These are phyloP conservation scores for Pezicula carpinea DNA, from an alignment of 2,329 filamentous ascomycete species.

Conservation along the genomic window DNA sequence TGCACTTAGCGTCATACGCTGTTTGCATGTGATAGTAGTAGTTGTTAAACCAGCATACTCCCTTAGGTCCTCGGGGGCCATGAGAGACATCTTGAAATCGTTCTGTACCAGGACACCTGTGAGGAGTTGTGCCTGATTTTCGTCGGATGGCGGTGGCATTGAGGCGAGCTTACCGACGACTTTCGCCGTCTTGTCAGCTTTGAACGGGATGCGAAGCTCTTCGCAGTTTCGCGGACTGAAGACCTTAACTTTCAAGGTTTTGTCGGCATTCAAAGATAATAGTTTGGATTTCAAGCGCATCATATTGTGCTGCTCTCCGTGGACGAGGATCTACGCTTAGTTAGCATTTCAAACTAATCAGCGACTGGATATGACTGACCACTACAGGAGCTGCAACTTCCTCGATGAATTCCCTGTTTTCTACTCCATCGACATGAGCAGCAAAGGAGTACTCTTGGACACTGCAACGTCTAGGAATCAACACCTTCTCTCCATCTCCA, in stretches of 20 bases:
- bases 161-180: slow-evolving; percentile 91
- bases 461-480: slow-evolving; percentile 89
- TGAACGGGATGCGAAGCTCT: slow-evolving; percentile 91
- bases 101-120: slow-evolving; percentile 93
- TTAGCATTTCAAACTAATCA: slow-evolving; percentile 12
- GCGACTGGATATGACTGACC: slow-evolving; percentile 51
- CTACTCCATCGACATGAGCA: slow-evolving; percentile 90
- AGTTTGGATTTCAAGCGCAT: slow-evolving; percentile 93
- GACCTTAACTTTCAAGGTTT: slow-evolving; percentile 76
- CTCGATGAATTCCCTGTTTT: slow-evolving; percentile 96
- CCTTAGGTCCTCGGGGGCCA: slow-evolving; percentile 92
- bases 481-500: slow-evolving; percentile 74
- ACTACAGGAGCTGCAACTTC: slow-evolving; percentile 89
- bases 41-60: slow-evolving; percentile 97
- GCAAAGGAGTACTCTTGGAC: slow-evolving; percentile 95
- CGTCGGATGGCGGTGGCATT: slow-evolving; percentile 56
- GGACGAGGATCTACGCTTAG: slow-evolving; percentile 73
- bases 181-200: slow-evolving; percentile 90
- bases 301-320: slow-evolving; percentile 98
- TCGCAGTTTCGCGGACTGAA: slow-evolving; percentile 94
- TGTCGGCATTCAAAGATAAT: slow-evolving; percentile 82
- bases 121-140: slow-evolving; percentile 56
- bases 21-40: slow-evolving; percentile 88
- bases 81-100: slow-evolving; percentile 93
- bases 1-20: slow-evolving; percentile 80